Conservation (phyloP, 2,329 filamentous ascomycete genomes). For the Fusarium kyushuense region DNA sequence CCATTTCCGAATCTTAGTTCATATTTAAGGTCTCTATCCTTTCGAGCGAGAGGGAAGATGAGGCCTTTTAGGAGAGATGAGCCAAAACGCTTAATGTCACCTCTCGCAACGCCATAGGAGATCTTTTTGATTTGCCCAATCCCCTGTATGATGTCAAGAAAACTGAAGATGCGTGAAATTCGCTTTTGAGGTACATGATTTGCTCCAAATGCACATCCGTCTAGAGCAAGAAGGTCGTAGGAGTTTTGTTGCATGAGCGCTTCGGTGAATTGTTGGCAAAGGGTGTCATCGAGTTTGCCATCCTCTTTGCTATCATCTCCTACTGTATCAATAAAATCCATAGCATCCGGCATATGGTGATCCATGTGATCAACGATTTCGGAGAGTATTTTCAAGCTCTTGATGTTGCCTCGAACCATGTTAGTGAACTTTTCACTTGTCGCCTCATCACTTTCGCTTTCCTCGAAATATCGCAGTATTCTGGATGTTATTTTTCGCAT, state of each 20-base stretch:
- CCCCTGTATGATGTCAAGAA: conserved; percentile 42
- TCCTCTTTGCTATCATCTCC: not conserved
- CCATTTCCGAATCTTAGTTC: not conserved
- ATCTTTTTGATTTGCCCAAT: conserved; percentile 10
- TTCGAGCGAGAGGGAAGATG: conserved; percentile 17
- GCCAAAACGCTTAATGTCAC: conserved; percentile 45
- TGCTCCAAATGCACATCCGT: conserved; percentile 30
- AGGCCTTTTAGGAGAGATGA: conserved; percentile 35
- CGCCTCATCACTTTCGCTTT: conserved; percentile 26
- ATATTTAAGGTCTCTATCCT: not conserved
- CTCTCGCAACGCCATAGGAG: conserved; percentile 29
- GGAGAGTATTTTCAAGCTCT: conserved; percentile 39
- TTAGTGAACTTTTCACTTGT: conserved; percentile 24
- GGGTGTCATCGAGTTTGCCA: not conserved
- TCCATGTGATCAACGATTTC: conserved; percentile 40
- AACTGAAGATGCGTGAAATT: conserved; percentile 22
- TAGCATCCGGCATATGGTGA: not conserved
- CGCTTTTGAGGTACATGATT: conserved; percentile 27
- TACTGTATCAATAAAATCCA: not conserved
- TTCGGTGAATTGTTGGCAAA: not conserved
- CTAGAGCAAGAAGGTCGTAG: conserved; percentile 35
- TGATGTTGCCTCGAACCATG: conserved; percentile 41
- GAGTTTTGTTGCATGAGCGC: not conserved
- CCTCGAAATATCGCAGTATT: conserved; percentile 36
- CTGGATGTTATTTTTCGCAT: conserved; percentile 37